phyloP scores from a whole-genome alignment of 371 early-diverging fungal species.

The Capillidium heterosporum region DNA sequence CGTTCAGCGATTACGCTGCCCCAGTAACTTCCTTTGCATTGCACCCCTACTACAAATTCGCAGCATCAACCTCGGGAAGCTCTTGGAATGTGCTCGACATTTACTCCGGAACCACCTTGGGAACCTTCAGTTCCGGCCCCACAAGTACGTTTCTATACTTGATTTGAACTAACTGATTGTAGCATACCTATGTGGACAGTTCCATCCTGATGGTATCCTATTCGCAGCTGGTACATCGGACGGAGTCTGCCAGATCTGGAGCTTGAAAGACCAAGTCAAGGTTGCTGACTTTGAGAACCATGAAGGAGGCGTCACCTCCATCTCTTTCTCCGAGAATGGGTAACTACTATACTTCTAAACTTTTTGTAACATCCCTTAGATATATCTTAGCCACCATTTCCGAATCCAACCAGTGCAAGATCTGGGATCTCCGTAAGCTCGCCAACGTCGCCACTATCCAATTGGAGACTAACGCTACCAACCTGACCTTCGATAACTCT shows the following conservation, averaged over 20 bases:
- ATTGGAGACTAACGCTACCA: conserved; percentile 30
- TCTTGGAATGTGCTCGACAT: conserved; percentile 68
- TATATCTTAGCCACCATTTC: conserved; percentile 66
- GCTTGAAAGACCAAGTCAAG: conserved; percentile 50
- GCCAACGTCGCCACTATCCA: conserved; percentile 46
- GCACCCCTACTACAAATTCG: conserved; percentile 62
- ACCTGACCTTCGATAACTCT: conserved; percentile 56
- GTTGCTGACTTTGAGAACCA: conserved; percentile 59
- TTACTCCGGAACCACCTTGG: conserved; percentile 36
- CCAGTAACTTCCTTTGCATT: conserved; percentile 51
- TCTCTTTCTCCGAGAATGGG: conserved; percentile 81
- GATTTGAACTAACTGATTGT: conserved; percentile 11
- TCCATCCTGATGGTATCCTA: conserved; percentile 88
- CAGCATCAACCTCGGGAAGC: conserved; percentile 57
- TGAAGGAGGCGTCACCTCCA: conserved; percentile 37
- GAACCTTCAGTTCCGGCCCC: conserved; percentile 15
- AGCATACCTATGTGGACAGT: conserved; percentile 46
- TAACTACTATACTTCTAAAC: conserved; percentile 6
- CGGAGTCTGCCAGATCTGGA: conserved; percentile 65
- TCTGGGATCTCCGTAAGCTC: conserved; percentile 87
- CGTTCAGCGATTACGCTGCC: conserved; percentile 30
- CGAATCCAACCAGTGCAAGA: conserved; percentile 44
- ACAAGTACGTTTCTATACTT: no score
- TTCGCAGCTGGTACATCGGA: conserved; percentile 63
- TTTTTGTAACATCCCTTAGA: conserved; percentile 12